Base-by-base conservation (phyloP, 2,329 filamentous ascomycete genomes). In the Fusarium sarcochroum region DNA sequence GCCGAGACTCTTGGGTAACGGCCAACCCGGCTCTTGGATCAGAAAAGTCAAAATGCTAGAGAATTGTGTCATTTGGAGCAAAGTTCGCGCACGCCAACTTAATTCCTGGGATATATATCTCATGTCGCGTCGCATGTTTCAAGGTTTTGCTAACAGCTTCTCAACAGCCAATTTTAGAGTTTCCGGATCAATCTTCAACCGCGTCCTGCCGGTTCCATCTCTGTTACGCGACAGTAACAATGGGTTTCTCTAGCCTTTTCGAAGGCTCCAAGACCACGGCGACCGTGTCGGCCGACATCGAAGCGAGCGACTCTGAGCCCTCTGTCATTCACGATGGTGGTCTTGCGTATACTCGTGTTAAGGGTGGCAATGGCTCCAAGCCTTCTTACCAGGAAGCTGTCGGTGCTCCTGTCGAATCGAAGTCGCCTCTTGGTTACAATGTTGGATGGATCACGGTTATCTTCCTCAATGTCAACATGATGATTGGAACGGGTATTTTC, bases 401-500 rank as follows among this genome's bases (percentile, higher is more conserved):
- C 9, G 89, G 89, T 37, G 89, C 89, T 0, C 89, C 89, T 0
- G 86, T 90, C 5, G 89, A 90, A 74, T 77, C 77, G 3, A 71
- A 81, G 4, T 90, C 87, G 1, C 88, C 89, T 0, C 76, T 91
- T 3, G 89, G 88, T 0, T 89, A 89, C 64, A 78, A 85, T 13
- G 87, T 90, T 17, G 83, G 84, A 10, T 84, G 81, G 57, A 64
- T 86, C 6, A 87, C 87, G 0, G 85, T 89, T 23, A 79, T 90
- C 32, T 89, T 89, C 38, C 74, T 90, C 53, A 90, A 90, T 61
- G 75, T 90, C 40, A 87, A 85, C 58, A 84, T 85, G 76, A 90
- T 90, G 87, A 80, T 90, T 45, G 88, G 88, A 2, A 90, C 87
- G 0, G 87, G 87, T 46, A 84, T 89, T n/a, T 89, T 87, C 58